These are phyloP conservation scores for Paralagenidium karlingii DNA, from an alignment of 352 stramenopile genomes.

Conservation along the genomic window DNA sequence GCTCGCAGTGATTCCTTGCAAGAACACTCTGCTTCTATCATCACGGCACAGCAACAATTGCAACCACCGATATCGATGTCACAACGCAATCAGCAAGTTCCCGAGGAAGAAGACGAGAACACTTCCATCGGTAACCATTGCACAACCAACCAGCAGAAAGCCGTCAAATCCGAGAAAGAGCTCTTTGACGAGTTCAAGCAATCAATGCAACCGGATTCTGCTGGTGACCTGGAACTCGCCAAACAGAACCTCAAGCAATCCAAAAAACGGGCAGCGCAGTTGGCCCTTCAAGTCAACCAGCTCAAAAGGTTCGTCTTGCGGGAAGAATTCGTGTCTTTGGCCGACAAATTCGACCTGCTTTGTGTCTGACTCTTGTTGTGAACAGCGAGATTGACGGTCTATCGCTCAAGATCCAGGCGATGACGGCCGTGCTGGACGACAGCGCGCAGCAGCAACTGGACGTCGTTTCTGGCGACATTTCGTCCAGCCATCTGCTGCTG, in stretches of 20 bases:
- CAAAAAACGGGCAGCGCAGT: constrained; percentile 14
- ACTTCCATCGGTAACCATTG: no score
- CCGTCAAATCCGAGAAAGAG: constrained; percentile 25
- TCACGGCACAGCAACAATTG: no score
- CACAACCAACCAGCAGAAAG: no score
- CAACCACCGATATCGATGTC: no score
- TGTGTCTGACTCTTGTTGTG: not conserved
- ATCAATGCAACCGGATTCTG: constrained; percentile 18
- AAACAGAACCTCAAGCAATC: constrained; percentile 43
- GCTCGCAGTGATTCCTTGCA: no score
- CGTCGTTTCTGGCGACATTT: not conserved
- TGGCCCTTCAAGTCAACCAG: constrained; percentile 36
- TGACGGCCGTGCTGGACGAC: constrained; percentile 4
- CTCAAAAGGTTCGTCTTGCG: constrained; percentile 34
- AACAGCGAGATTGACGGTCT: constrained; percentile 34
- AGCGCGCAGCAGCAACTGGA: constrained; percentile 1
- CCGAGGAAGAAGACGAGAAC: no score
- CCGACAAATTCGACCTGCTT: not conserved
- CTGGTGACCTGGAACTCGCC: constrained; percentile 39
- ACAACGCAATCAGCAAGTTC: no score
- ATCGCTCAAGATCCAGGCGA: constrained; percentile 21
- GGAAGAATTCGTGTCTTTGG: not conserved
- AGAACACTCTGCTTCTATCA: no score
- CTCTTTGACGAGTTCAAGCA: constrained; percentile 40
- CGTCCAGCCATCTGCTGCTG: constrained; percentile 9